phyloP scores from a whole-genome alignment of 1,284 basidiomycete genomes.

The Mycena citricolor region DNA sequence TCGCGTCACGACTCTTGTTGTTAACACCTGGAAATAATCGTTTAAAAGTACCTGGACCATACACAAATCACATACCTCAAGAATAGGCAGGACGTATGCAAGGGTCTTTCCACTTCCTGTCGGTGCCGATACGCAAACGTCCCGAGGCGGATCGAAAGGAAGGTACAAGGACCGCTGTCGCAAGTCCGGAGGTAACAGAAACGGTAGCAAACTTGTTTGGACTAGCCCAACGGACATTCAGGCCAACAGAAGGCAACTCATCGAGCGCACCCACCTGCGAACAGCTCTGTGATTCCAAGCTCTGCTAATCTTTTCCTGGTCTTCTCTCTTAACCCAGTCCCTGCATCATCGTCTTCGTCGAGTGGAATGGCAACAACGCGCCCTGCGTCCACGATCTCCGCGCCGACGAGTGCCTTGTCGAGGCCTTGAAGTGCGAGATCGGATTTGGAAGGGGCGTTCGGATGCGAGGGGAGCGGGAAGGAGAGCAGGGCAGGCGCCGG shows the following conservation, averaged over 20 bases:
- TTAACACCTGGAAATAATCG: constrained; percentile 54
- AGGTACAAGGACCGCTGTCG: constrained; percentile 60
- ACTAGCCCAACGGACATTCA: too few relatives aligned
- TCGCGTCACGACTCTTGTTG: constrained; percentile 73
- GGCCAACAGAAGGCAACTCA: too few relatives aligned
- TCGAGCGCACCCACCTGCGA: constrained; percentile 70
- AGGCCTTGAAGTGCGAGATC: constrained; percentile 76
- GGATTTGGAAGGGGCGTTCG: constrained; percentile 69
- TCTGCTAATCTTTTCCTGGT: constrained; percentile 67
- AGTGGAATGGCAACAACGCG: constrained; percentile 48
- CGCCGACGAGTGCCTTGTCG: constrained; percentile 71
- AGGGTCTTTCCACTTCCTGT: constrained; percentile 98
- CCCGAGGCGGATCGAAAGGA: constrained; percentile 70
- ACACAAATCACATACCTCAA: constrained; percentile 60
- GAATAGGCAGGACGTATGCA: constrained; percentile 89
- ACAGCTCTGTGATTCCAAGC: constrained; percentile 78
- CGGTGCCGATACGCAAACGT: constrained; percentile 96
- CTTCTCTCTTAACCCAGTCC: constrained; percentile 57
- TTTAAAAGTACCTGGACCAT: constrained; percentile 2
- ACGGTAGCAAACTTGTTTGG: constrained; percentile 81
- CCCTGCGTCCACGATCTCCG: constrained; percentile 68
- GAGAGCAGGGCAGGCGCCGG: constrained; percentile 45
- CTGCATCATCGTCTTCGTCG: constrained; percentile 39
- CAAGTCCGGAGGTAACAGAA: constrained; percentile 56
- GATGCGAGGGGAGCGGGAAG: constrained; percentile 73